Evolutionary conservation across 768 basidiomycete species (phyloP).

Genomic region (Boletus insuetus): DNA sequence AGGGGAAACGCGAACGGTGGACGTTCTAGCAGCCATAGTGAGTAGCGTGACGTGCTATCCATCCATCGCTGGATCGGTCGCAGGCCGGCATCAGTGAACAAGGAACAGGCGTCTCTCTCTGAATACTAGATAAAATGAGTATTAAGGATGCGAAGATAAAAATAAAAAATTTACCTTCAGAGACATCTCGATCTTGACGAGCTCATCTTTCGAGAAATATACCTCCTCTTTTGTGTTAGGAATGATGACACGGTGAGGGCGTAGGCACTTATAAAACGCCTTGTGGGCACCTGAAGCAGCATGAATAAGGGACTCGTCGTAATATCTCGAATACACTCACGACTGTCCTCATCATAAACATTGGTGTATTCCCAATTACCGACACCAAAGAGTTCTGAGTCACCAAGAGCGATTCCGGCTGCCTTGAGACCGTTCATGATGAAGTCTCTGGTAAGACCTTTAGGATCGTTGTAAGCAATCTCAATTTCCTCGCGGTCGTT

Average conservation of each 20-base stretch:
- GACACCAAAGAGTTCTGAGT: slow-evolving; percentile 60
- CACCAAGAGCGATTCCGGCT: slow-evolving; percentile 66
- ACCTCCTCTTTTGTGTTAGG: slow-evolving; percentile 44
- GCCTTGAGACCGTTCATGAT: slow-evolving; percentile 82
- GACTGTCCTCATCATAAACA: slow-evolving; percentile 52
- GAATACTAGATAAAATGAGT: slow-evolving; percentile 60
- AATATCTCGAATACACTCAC: slow-evolving; percentile 31
- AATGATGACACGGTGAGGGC: slow-evolving; percentile 53
- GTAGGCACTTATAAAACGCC: slow-evolving; percentile 74
- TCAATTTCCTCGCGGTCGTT: slow-evolving; percentile 71
- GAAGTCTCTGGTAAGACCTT: slow-evolving; percentile 70
- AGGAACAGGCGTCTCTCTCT: slow-evolving; percentile 56
- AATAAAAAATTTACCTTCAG: slow-evolving; percentile 61
- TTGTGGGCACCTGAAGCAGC: slow-evolving; percentile 68
- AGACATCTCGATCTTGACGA: slow-evolving; percentile 83
- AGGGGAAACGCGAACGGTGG: slow-evolving; percentile 77
- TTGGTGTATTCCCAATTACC: slow-evolving; percentile 74
- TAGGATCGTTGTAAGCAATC: slow-evolving; percentile 80
- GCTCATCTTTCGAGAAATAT: slow-evolving; percentile 65
- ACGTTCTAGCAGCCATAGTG: slow-evolving; percentile 89
- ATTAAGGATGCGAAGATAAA: background rate
- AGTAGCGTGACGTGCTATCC: slow-evolving; percentile 68
- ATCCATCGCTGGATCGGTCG: slow-evolving; percentile 85
- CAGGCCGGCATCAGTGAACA: slow-evolving; percentile 77
- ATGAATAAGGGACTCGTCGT: background rate